phyloP scores from a whole-genome alignment of 179 eudicot genomes.

The Actinidia chinensis region DNA sequence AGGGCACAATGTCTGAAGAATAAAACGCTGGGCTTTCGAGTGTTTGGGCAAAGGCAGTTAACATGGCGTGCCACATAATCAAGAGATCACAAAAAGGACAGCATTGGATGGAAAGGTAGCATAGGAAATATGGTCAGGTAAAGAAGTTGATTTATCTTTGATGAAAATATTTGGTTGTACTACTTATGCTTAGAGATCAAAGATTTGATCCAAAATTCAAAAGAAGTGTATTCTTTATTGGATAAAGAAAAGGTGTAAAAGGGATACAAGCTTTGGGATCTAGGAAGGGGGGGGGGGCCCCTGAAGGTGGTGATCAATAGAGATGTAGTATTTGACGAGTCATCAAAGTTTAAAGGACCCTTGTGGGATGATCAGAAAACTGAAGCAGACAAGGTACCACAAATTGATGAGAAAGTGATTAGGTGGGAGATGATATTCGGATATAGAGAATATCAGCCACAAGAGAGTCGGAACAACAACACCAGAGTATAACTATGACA shows the following conservation, averaged over 20 bases:
- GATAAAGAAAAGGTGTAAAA: no score
- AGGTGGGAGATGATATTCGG: background rate
- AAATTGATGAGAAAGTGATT: no score
- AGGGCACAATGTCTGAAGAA: background rate
- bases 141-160: background rate
- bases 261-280: no score
- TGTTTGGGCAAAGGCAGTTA: background rate
- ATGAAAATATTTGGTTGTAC: background rate
- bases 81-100: background rate
- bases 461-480: no score
- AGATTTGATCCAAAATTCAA: background rate
- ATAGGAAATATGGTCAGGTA: background rate
- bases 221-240: background rate
- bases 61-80: background rate
- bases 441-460: background rate
- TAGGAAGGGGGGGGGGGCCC: no score
- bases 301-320: no score
- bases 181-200: background rate
- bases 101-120: background rate
- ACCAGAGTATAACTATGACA: no score
- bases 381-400: background rate
- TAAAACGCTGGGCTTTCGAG: background rate
- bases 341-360: background rate
- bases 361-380: background rate
- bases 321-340: background rate